phyloP scores from a whole-genome alignment of 108 stramenopile species.

The Nitzschia sp. region DNA sequence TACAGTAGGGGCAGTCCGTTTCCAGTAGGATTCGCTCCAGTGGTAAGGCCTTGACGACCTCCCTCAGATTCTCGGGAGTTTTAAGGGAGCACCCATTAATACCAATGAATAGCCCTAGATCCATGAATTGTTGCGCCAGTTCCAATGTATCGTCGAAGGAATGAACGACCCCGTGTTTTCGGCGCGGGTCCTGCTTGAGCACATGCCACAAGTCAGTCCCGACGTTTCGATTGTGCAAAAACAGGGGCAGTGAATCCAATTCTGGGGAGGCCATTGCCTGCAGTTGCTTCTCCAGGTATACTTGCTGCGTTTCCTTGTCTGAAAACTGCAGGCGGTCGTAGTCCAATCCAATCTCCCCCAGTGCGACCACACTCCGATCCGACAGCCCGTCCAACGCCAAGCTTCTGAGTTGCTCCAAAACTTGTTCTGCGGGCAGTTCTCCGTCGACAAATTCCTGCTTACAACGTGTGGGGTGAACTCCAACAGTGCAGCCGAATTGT shows the following conservation, averaged over 20 bases:
- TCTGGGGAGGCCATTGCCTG: slow-evolving; percentile 48
- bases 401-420: slow-evolving; percentile 49
- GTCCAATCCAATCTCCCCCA: slow-evolving; percentile 96
- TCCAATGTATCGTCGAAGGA: slow-evolving; percentile 88
- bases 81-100: slow-evolving; percentile 96
- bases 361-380: slow-evolving; percentile 77
- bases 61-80: slow-evolving; percentile 86
- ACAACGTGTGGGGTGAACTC: slow-evolving; percentile 95
- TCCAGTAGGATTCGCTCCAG: slow-evolving; percentile 86
- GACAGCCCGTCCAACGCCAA: slow-evolving; percentile 52
- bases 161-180: slow-evolving; percentile 78
- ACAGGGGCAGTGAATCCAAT: slow-evolving; percentile 71
- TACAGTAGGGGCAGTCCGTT: slow-evolving; percentile 98
- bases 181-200: slow-evolving; percentile 52
- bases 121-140: slow-evolving; percentile 77
- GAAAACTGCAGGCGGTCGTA: slow-evolving; percentile 94
- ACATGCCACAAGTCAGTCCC: slow-evolving; percentile 77
- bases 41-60: slow-evolving; percentile 77
- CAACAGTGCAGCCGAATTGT: slow-evolving; percentile 83
- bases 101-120: slow-evolving; percentile 88
- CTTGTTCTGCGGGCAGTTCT: neutral
- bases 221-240: slow-evolving; percentile 93
- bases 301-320: slow-evolving; percentile 74
- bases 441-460: slow-evolving; percentile 66
- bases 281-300: slow-evolving; percentile 86